A percentile compares a stretch with the other conserved stretches of the same genome.
Evolutionary conservation across 805 yeast genomes (phyloP).

Genomic region (Candida oleophila): DNA sequence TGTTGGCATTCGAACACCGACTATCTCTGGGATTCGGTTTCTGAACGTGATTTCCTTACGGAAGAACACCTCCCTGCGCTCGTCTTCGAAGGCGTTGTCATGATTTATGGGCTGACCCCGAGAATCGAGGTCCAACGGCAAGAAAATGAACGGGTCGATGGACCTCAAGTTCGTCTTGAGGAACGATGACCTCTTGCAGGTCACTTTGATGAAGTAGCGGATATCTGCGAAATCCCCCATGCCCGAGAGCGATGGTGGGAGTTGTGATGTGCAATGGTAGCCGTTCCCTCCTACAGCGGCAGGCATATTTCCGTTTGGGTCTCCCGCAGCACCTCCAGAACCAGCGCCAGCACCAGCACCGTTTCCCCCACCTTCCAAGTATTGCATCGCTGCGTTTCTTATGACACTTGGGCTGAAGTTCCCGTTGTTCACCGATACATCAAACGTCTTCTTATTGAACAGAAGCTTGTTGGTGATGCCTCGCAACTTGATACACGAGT

Average conservation of each 20-base stretch:
- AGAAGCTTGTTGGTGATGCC: conserved; percentile 34
- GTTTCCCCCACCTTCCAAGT: conserved; percentile 2
- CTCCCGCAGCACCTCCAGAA: neutral
- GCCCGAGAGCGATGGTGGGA: conserved; percentile 29
- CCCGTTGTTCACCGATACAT: conserved; percentile 33
- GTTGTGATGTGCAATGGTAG: conserved; percentile 27
- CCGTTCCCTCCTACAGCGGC: conserved; percentile 4
- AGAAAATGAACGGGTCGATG: conserved; percentile 49
- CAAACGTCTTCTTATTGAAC: conserved; percentile 28
- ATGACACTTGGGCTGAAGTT: conserved; percentile 20
- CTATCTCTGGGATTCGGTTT: conserved; percentile 43
- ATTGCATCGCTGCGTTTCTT: conserved; percentile 18
- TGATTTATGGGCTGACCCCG: conserved; percentile 16
- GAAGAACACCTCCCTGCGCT: conserved; percentile 43
- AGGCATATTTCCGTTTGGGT: neutral
- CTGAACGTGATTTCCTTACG: conserved; percentile 40
- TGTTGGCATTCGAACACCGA: conserved; percentile 31
- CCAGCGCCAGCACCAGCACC: neutral
- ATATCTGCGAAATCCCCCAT: conserved; percentile 36
- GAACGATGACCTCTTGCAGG: conserved; percentile 53
- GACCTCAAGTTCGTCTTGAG: conserved; percentile 48
- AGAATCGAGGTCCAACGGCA: conserved; percentile 45
- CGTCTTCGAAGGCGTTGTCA: conserved; percentile 16
- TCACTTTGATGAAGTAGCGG: conserved; percentile 58
- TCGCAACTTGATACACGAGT: conserved; percentile 35